Conservation (phyloP, 2,329 filamentous ascomycete species). For the Cladosporium sp. region DNA sequence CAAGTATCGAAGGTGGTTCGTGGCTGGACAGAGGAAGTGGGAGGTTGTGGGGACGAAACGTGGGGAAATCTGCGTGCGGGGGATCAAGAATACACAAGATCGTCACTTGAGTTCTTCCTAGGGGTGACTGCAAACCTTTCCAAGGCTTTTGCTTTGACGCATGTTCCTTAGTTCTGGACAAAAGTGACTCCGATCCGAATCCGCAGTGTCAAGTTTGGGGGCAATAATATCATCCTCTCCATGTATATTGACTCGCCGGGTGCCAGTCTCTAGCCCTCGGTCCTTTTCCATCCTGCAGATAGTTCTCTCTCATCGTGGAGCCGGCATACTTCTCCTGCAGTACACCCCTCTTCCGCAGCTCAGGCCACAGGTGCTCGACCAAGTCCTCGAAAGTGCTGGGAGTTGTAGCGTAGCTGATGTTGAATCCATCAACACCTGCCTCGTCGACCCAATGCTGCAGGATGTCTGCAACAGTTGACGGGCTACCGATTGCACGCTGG, state of each 20-base stretch:
- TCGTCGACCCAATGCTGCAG: constrained; percentile 43
- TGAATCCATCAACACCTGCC: constrained; percentile 41
- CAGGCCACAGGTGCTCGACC: constrained; percentile 34
- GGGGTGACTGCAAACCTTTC: too few relatives aligned
- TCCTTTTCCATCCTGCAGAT: constrained; percentile 24
- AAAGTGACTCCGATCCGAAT: constrained; percentile 4
- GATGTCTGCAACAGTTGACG: constrained; percentile 42
- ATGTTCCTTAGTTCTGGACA: background rate
- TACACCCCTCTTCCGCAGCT: constrained; percentile 32
- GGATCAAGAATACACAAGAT: constrained; percentile 10
- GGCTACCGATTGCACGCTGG: constrained; percentile 35
- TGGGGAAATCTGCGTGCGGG: constrained; percentile 8
- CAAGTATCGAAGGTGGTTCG: too few relatives aligned
- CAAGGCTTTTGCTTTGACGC: background rate
- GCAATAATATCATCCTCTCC: constrained; percentile 6
- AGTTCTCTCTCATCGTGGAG: constrained; percentile 26
- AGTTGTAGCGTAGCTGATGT: constrained; percentile 41
- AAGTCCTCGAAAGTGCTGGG: constrained; percentile 38
- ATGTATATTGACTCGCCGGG: constrained; percentile 19
- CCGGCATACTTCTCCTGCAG: constrained; percentile 28
- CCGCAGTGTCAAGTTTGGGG: background rate
- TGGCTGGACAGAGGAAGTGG: background rate
- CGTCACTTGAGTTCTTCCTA: background rate
- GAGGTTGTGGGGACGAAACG: constrained; percentile 3
- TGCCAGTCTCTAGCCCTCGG: constrained; percentile 24